These are phyloP conservation scores for Pythium periplocum DNA, from an alignment of 352 stramenopile genomes.

Conservation along the genomic window DNA sequence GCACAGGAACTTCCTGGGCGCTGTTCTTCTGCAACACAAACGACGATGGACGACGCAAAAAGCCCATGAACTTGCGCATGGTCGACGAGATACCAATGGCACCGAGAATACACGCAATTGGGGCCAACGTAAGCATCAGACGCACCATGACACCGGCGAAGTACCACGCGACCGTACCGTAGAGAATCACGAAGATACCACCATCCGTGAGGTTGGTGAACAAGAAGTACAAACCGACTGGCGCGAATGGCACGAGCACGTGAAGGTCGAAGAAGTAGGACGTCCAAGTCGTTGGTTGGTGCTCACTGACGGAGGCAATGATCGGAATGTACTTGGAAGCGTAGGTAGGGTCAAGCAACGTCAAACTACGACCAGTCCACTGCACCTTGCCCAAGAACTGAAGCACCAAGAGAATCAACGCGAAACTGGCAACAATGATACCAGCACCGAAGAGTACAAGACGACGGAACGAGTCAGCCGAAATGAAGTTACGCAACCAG, in stretches of 20 bases:
- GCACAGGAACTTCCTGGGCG: slow-evolving; percentile 57
- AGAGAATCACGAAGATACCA: slow-evolving; percentile 91
- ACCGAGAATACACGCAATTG: slow-evolving; percentile 90
- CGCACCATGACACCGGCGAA: slow-evolving; percentile 92
- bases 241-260: slow-evolving; percentile 88
- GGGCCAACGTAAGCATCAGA: slow-evolving; percentile 89
- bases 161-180: slow-evolving; percentile 90
- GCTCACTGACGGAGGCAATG: slow-evolving; percentile 91
- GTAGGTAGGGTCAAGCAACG: slow-evolving; percentile 89
- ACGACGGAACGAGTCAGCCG: slow-evolving; percentile 64
- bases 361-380: slow-evolving; percentile 89
- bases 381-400: slow-evolving; percentile 84
- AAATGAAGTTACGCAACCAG: slow-evolving; percentile 73
- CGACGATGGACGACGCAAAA: slow-evolving; percentile 50
- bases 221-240: slow-evolving; percentile 88
- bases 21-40: slow-evolving; percentile 46
- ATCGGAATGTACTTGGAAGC: slow-evolving; percentile 94
- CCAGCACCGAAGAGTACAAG: slow-evolving; percentile 62
- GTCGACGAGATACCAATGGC: slow-evolving; percentile 81
- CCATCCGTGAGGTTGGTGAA: slow-evolving; percentile 88
- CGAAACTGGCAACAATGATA: slow-evolving; percentile 50
- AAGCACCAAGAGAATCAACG: slow-evolving; percentile 54
- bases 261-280: slow-evolving; percentile 94
- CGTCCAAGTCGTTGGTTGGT: slow-evolving; percentile 92
- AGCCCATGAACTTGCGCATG: slow-evolving; percentile 73